Evolutionary conservation across 306 rosid species (phyloP), one percentile per base, ranked within the genome.

Genomic region (Cucurbita pepo): DNA sequence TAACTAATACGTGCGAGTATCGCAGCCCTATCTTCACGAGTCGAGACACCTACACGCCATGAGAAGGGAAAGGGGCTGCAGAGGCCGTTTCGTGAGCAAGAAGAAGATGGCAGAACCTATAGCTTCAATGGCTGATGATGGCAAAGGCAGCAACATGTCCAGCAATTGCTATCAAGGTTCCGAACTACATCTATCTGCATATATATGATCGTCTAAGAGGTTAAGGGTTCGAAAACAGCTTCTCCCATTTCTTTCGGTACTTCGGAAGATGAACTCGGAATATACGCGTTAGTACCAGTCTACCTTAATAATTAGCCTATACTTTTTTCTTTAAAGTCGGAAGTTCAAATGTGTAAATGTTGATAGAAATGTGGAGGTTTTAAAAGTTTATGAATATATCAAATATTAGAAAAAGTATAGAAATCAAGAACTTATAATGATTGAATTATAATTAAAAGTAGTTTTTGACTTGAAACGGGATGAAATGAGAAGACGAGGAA

Each of bases 41-140:
- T 85, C 88, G 15, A 73, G 88, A 37, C 88, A 85, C 76, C 76
- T 77, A 76, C 88, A 85, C 52, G 88, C 88, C 7, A 77, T 82
- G 86, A 77, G 79, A 71, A 85, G 88, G 54, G 82, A 77, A 70
- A 82, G 84, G 76, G 86, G 84, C 14, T 75, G 79, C 30, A 86
- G 88, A 11, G 86, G 86, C 8, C 82, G 86, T 74, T 85, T 85
- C 65, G 63, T 81, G 47, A 76, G 67, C 79, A 66, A 80, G 5
- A 85, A 75, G 72, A 77, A 60, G 66, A 37, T 3, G 19, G 45
- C 1, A 16, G 43, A 30, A 30, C 0, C 45, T 30, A 5, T 21
- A 15, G 5, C 45, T 60, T 57, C n/a, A 8, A 10, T 57, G 62
- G 38, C 25, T 75, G 55, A 53, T 36, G 15, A 48, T 48, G 53